Percentiles rank a stretch among this genome's conserved stretches.
Conservation (phyloP, 1,284 basidiomycete genomes). For the Microbotryomycetes sp. region DNA sequence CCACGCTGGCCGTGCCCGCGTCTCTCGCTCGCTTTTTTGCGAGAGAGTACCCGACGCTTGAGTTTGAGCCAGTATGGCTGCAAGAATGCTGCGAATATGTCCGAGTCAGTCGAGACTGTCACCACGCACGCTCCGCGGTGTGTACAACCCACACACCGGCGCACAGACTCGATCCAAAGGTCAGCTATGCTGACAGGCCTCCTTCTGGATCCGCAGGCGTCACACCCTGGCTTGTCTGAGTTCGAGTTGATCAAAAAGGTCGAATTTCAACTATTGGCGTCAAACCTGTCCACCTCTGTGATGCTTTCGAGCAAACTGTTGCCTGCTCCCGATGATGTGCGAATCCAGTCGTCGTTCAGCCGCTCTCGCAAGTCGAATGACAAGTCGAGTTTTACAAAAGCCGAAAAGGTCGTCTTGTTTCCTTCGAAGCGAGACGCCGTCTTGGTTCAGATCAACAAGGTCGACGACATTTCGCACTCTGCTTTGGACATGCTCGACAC, state of each 20-base stretch:
- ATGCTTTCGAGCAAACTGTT: background rate
- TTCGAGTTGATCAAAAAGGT: constrained; percentile 29
- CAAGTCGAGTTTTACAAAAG: background rate
- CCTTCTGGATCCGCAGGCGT: constrained; percentile 6
- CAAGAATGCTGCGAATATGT: constrained; percentile 28
- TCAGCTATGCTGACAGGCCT: too few relatives aligned
- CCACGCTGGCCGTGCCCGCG: too few relatives aligned
- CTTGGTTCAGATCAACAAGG: constrained; percentile 20
- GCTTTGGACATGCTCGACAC: constrained; percentile 9
- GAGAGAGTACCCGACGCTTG: constrained; percentile 25
- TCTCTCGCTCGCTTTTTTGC: constrained; percentile 19
- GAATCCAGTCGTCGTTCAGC: background rate
- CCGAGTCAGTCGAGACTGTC: constrained; percentile 12
- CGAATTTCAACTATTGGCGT: constrained; percentile 32
- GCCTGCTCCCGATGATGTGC: background rate
- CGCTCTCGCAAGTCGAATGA: too few relatives aligned
- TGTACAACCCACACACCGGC: background rate
- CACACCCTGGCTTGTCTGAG: background rate
- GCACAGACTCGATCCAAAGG: background rate
- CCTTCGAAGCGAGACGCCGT: background rate
- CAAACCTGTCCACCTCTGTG: constrained; percentile 29
- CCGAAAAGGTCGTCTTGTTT: background rate
- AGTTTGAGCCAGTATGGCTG: constrained; percentile 31
- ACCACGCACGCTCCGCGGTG: too few relatives aligned
- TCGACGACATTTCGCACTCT: constrained; percentile 21